Evolutionary conservation across 1,139 yeast genomes (phyloP).

Genomic region (Meyerozyma carpophila): DNA sequence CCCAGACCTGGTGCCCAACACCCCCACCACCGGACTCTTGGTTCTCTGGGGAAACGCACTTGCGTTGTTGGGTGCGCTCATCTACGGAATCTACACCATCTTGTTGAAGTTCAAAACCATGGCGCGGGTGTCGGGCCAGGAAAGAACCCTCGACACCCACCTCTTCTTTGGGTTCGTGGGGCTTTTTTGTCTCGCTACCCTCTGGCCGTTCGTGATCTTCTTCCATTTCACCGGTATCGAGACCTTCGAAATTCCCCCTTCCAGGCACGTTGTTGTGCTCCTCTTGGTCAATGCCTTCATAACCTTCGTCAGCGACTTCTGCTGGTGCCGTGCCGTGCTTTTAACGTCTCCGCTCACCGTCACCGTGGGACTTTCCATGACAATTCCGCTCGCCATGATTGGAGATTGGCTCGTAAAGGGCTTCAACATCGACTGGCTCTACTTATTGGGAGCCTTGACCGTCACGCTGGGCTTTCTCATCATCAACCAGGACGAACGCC

Average conservation of each 20-base stretch:
- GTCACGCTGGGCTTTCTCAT: slow-evolving; percentile 81
- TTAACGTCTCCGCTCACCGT: slow-evolving; percentile 91
- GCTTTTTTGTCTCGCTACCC: slow-evolving; percentile 61
- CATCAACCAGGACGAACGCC: slow-evolving; percentile 72
- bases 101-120: slow-evolving; percentile 65
- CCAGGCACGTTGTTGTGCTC: slow-evolving; percentile 46
- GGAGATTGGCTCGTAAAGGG: slow-evolving; percentile 79
- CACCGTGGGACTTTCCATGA: slow-evolving; percentile 87
- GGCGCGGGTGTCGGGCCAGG: slow-evolving; percentile 44
- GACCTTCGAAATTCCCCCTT: slow-evolving; percentile 62
- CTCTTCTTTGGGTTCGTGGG: slow-evolving; percentile 95
- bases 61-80: slow-evolving; percentile 77
- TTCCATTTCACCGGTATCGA: slow-evolving; percentile 65
- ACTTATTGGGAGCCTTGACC: slow-evolving; percentile 72
- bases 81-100: slow-evolving; percentile 91
- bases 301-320: slow-evolving; percentile 81
- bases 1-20: slow-evolving; percentile 21
- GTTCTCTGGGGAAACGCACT: slow-evolving; percentile 70
- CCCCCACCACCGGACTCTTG: slow-evolving; percentile 24
- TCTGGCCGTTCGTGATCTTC: slow-evolving; percentile 78
- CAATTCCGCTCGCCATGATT: slow-evolving; percentile 90
- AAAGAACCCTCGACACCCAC: slow-evolving; percentile 73
- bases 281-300: slow-evolving; percentile 63
- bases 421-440: slow-evolving; percentile 53
- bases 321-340: slow-evolving; percentile 95